Evolutionary conservation across 495 filamentous ascomycete species (phyloP), one percentile per base, ranked within the genome.

Genomic region (Emericellopsis terricola): DNA sequence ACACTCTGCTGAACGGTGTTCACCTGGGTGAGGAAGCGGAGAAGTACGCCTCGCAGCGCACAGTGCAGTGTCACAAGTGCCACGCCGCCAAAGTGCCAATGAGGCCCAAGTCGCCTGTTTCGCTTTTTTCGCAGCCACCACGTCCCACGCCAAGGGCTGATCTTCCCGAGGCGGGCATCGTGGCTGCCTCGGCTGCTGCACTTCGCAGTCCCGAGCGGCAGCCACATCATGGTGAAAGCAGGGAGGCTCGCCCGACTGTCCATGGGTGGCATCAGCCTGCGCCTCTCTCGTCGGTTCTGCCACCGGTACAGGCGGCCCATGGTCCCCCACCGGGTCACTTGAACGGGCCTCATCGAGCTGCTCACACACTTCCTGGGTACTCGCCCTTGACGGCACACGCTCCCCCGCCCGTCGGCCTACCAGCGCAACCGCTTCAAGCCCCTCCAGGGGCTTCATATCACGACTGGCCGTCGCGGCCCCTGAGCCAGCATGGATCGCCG

Each of bases 61-160:
- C 50, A 27, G 59, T 60, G 34, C 66, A 70, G 38, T 71, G 68
- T 38, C 68, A 71, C 40, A 62, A 70, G 40, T 71, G 68, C 36
- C 66, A 59, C 43, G 68, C 49, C 1, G 47, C 45, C 2, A 53
- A 55, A 28, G 52, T 59, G 31, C 51, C 59, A 1, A 37, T 37
- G 33, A 13, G 27, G 33, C 15, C 33, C 6, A 6, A 6, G 11
- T 26, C 33, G 10, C 44, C 50, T 15, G 52, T 57, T 23, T 39
- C 48, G 8, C 40, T 51, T 14, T 36, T 48, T 6, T 38, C 41
- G 23, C 56, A 58, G 15, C 41, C 43, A 2, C 53, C 57, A 5
- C 44, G 55, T 27, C 38, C 48, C 6, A 45, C 48, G 8, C 43
- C 48, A 15, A 54, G 56, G 34, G 49, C 55, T 4, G 33, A 43